Conservation (phyloP, 768 basidiomycete genomes). For the Sporobolomyces pararoseus region DNA sequence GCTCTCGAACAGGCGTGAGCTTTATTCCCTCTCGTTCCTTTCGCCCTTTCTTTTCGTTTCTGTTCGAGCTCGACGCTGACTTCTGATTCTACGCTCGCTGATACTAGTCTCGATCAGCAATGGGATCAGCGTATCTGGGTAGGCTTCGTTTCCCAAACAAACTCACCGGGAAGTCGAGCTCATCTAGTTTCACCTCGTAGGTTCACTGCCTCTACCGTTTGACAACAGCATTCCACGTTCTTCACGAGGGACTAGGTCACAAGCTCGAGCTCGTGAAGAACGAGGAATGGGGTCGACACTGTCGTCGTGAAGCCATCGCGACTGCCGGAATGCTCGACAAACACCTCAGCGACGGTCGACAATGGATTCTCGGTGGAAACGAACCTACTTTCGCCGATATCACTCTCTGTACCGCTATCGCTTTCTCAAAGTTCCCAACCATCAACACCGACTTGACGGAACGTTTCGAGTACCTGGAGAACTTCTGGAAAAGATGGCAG, state of each 20-base stretch:
- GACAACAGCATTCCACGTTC: conserved; percentile 28
- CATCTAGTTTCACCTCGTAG: too few relatives aligned
- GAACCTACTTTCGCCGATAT: conserved; percentile 28
- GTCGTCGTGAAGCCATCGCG: conserved; percentile 8
- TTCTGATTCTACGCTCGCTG: too few relatives aligned
- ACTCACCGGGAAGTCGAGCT: too few relatives aligned
- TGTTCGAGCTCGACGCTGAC: too few relatives aligned
- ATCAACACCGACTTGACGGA: conserved; percentile 32
- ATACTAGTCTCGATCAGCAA: conserved; percentile 23
- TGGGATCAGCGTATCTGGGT: conserved; percentile 36
- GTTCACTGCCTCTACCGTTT: conserved; percentile 27
- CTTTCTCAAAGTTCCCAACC: conserved; percentile 30
- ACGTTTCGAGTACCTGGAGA: conserved; percentile 29
- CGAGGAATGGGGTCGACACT: conserved; percentile 15
- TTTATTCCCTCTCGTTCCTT: too few relatives aligned
- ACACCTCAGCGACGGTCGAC: conserved; percentile 22
- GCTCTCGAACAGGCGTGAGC: conserved; percentile 32
- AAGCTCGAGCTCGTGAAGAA: conserved; percentile 28
- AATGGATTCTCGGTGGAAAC: conserved; percentile 31
- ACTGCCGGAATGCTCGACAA: conserved; percentile 12
- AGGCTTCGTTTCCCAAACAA: neutral
- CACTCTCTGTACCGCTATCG: conserved; percentile 31
- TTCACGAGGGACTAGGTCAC: conserved; percentile 21
- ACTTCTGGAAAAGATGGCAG: conserved; percentile 35
- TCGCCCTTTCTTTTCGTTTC: too few relatives aligned